Evolutionary conservation across 257 asterid species (phyloP), one percentile per base, ranked within the genome.

Genomic region (Ilex asprella): DNA sequence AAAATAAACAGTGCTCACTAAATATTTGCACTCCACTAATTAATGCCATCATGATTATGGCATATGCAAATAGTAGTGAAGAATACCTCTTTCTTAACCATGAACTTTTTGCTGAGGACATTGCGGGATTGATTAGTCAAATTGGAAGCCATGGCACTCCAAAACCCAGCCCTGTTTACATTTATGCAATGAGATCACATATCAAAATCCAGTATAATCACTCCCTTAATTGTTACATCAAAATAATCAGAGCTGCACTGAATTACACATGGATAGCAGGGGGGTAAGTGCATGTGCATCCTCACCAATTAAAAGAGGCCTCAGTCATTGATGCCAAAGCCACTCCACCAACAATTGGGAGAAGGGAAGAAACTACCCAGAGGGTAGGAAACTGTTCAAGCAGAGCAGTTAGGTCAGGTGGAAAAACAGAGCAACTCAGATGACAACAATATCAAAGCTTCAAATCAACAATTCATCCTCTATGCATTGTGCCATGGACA

Each of bases 111-210:
- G 92, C 98, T 91, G n/a, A 91, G 94, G 59, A 91, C 98, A 83
- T 91, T 91, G 60, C 95, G 89, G 30, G 95, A 88, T 72, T 91
- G 98, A 69, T 91, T 88, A 27, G 95, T 84, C 80, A 88, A 75
- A 79, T 91, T 91, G 63, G 98, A 91, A 76, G 96, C 98, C 98
- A 91, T 91, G 6, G 96, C 98, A 73, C 95, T 88, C 98, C 90
- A 88, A 68, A 91, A 88, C 13, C 96, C 98, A 74, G 83, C 83
- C 98, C 98, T 91, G 73, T 56, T 68, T 63, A 50, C 16, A 39
- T 12, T 13, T 14, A 67, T 2, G 29, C 59, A 27, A 65, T 14
- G 7, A 49, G 21, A 31, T 44, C 30, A 62, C 30, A 39, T 39
- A 49, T 67, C 50, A 68, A 53, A 72, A 30, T 30, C 51, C 39